Base-by-base conservation (phyloP, 805 yeast genomes). In the Alloascoidea africana region DNA sequence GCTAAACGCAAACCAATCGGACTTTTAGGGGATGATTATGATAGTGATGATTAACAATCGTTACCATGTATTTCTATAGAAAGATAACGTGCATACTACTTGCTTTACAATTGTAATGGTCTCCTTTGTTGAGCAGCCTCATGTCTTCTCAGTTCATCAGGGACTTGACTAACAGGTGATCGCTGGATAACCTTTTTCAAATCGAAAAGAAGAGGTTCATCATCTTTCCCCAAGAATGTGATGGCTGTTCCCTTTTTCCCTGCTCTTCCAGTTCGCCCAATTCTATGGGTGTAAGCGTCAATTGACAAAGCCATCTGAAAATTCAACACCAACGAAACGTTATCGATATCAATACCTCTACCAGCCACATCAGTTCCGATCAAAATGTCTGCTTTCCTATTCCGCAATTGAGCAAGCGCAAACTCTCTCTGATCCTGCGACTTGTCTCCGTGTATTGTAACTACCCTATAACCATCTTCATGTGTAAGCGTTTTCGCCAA, bases 231-330 rank as follows among this genome's bases (percentile, higher is more conserved):
- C 43, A 86, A 54, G 44, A 83, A 81, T 0, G 96, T 80, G 8
- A 76, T 62, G 3, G 95, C 79, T 5, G 68, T 63, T 34, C 98
- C 98, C 4, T 52, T 53, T 35, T 70, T 73, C 0, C 96, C 97
- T 0, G 95, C 96, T 55, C 98, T 72, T 30, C 97, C 98, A 0
- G 98, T 89, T 59, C 98, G 75, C 40, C 98, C 98, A 37, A 89
- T 79, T 51, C 97, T 68, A 57, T 89, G 98, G 14, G 89, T 71
- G 48, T 86, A 89, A 41, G 80, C 87, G 44, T 86, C 96, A 34
- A 86, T 70, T 23, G 65, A 64, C 43, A 66, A 70, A 5, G 86
- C 60, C 87, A 87, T 78, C 47, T 89, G 95, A 51, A 68, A 87
- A 54, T 89, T 91, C 15, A 91, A 55, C 5, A 89, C 97, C 27